Conservation (phyloP, 2,329 filamentous ascomycete species). For the Fusarium odoratissimum region DNA sequence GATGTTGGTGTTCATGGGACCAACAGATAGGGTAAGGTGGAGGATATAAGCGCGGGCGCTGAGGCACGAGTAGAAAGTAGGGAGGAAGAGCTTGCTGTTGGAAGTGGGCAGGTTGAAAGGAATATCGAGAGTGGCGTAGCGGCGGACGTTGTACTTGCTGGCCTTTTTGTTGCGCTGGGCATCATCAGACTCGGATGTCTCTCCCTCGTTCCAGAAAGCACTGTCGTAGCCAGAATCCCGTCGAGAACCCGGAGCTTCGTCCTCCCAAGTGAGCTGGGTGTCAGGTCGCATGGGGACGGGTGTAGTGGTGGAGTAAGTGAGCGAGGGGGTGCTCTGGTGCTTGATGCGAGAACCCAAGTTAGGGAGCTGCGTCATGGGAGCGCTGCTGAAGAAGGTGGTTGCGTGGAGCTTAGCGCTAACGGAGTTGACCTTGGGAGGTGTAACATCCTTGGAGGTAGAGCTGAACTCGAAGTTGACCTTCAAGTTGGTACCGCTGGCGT, state of each 20-base stretch:
- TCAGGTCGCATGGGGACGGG: slow-evolving; percentile 53
- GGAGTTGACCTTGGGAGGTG: slow-evolving; percentile 61
- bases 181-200: slow-evolving; percentile 49
- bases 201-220: slow-evolving; percentile 51
- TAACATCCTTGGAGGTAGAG: slow-evolving; percentile 55
- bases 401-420: slow-evolving; percentile 64
- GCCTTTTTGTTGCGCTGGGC: slow-evolving; percentile 42
- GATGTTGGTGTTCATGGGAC: slow-evolving; percentile 56
- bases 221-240: slow-evolving; percentile 67
- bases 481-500: slow-evolving; percentile 56
- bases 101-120: slow-evolving; percentile 60
- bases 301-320: slow-evolving; percentile 60
- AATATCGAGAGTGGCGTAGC: slow-evolving; percentile 58
- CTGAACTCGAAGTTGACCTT: slow-evolving; percentile 61
- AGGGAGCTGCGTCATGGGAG: slow-evolving; percentile 59
- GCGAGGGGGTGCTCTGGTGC: slow-evolving; percentile 55
- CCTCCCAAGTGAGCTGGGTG: slow-evolving; percentile 57
- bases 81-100: slow-evolving; percentile 64
- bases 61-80: slow-evolving; percentile 70
- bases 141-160: slow-evolving; percentile 50
- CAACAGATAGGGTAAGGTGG: slow-evolving; percentile 58
- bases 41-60: slow-evolving; percentile 66
- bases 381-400: slow-evolving; percentile 64
- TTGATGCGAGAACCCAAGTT: slow-evolving; percentile 61
- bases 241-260: slow-evolving; percentile 49